phyloP scores from a whole-genome alignment of 768 basidiomycete species.

The Mrakia gelida region DNA sequence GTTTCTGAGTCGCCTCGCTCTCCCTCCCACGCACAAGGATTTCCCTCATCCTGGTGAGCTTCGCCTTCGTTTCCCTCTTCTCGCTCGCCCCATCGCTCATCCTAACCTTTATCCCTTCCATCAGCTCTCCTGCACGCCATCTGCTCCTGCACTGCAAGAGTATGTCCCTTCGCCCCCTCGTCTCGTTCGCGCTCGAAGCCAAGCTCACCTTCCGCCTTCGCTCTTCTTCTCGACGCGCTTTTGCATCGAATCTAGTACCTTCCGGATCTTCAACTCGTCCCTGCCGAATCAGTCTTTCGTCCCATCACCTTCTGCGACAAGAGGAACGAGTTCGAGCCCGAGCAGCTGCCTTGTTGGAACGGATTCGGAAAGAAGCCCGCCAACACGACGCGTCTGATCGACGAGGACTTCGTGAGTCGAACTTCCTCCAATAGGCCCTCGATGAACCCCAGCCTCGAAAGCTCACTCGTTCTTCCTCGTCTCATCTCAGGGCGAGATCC shows the following conservation, averaged over 20 bases:
- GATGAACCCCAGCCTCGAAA: neutral
- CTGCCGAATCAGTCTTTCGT: neutral
- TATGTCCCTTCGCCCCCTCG: neutral
- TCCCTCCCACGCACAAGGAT: neutral
- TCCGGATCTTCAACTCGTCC: neutral
- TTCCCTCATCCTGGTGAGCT: neutral
- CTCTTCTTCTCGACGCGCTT: neutral
- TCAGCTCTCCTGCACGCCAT: slow-evolving; percentile 4
- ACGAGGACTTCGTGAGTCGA: slow-evolving; percentile 12
- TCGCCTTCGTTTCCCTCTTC: neutral
- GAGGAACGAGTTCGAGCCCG: slow-evolving; percentile 5
- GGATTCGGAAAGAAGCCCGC: neutral
- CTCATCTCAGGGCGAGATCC: neutral
- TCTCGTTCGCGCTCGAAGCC: neutral
- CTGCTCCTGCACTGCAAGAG: neutral
- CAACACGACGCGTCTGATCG: neutral
- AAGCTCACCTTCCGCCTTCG: too few relatives aligned
- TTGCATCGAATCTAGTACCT: neutral
- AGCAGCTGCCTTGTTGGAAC: neutral
- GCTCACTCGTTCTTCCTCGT: neutral
- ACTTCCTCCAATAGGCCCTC: neutral
- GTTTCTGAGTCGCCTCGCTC: neutral
- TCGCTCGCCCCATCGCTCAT: too few relatives aligned
- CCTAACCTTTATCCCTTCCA: neutral
- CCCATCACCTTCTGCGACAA: neutral